Base-by-base conservation (phyloP, 192 early-diverging fungal genomes). In the Obelidium mucronatum region DNA sequence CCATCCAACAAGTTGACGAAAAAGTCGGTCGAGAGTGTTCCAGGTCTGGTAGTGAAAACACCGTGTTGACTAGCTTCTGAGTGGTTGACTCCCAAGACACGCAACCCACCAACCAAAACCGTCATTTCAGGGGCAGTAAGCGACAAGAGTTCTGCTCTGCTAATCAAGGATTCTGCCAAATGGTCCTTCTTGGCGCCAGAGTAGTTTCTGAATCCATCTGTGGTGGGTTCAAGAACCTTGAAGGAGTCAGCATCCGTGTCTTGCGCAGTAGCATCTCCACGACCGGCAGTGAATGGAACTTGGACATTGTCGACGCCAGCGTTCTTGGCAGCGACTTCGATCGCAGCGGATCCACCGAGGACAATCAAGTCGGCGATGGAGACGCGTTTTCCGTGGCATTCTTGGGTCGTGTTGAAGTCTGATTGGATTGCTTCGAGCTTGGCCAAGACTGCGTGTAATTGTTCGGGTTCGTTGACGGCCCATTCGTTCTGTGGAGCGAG, bases 401-500 rank as follows among this genome's bases (percentile, higher is more conserved):
- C 69, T 56, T 48, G 30, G 35, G 69, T 6, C 19, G 40, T 53
- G 69, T 71, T 71, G 39, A 71, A 71, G 5, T 54, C 52, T 39
- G 4, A 0, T 28, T 71, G 69, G 28, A 71, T 90, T 55, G 83
- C 73, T 83, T 96, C 94, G 77, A 96, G 80, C 19, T 81, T 74
- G 79, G 91, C 86, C 40, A 96, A 84, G 74, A 91, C 86, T 53
- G 85, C 85, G 60, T 90, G 89, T 35, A 93, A 92, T 58, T 85
- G 77, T 28, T 13, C 8, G 85, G 85, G 53, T 92, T 83, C 82
- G 73, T 94, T 96, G 73, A 91, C 93, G 48, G 82, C 89, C 74
- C 94, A 91, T 42, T 78, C 78, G 22, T 67, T 74, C 42, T 78
- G 61, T 22, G 80, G 80, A 17, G 42, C 51, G 33, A 79, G 73